phyloP scores from a whole-genome alignment of 2,329 filamentous ascomycete genomes.

The Aspergillus tanneri region DNA sequence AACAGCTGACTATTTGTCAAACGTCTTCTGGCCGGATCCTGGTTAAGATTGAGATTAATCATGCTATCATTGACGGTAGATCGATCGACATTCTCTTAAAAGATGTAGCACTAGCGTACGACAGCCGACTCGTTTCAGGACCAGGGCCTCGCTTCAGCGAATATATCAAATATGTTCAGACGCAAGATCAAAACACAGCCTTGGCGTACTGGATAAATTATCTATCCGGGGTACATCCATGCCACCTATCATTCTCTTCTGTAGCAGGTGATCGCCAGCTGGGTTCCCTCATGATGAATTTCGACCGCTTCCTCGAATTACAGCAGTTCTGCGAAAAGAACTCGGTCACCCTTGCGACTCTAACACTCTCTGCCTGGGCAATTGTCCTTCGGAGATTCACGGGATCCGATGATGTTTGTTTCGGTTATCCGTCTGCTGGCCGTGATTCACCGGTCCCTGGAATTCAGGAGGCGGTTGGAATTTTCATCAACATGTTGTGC shows the following conservation, averaged over 20 bases:
- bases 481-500: conserved; percentile 57
- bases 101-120: conserved; percentile 36
- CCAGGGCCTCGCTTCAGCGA: conserved; percentile 36
- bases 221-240: conserved; percentile 33
- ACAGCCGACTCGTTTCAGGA: conserved; percentile 26
- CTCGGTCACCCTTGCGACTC: conserved; percentile 36
- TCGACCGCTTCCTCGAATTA: conserved; percentile 31
- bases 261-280: conserved; percentile 7
- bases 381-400: conserved; percentile 37
- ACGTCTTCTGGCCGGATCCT: conserved; percentile 31
- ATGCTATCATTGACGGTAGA: conserved; percentile 39
- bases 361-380: conserved; percentile 42
- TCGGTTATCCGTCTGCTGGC: conserved; percentile 43
- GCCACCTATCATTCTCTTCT: conserved; percentile 26
- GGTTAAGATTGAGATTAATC: conserved; percentile 40
- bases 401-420: conserved; percentile 40
- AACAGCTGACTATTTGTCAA: conserved; percentile 38
- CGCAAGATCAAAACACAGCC: conserved; percentile 26
- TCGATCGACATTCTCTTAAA: conserved; percentile 35
- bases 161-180: conserved; percentile 38
- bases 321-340: conserved; percentile 33
- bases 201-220: conserved; percentile 38
- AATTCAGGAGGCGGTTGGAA: conserved; percentile 49
- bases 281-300: conserved; percentile 20
- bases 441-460: conserved; percentile 47